phyloP scores from a whole-genome alignment of 108 stramenopile species.

The Skeletonema potamos region DNA sequence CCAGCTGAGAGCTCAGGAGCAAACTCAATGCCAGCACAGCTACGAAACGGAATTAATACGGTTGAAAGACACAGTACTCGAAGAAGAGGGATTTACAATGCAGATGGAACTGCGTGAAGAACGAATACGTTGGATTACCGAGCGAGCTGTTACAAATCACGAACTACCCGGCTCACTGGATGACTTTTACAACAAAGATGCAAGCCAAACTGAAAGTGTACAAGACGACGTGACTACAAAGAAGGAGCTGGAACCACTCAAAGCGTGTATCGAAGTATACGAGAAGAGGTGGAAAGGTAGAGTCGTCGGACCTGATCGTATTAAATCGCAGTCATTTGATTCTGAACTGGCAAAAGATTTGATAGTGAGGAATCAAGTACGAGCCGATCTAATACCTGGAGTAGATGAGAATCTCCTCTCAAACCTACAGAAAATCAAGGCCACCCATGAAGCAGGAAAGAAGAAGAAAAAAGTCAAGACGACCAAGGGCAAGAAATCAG shows the following conservation, averaged over 20 bases:
- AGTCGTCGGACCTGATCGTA: constrained; percentile 64
- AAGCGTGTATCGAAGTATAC: constrained; percentile 39
- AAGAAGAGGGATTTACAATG: constrained; percentile 84
- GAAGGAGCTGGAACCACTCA: constrained; percentile 46
- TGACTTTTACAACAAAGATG: constrained; percentile 53
- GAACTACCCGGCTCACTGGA: constrained; percentile 65
- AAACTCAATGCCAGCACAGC: constrained; percentile 66
- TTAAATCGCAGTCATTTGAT: constrained; percentile 68
- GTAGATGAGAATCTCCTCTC: constrained; percentile 78
- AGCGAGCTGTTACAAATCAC: constrained; percentile 51
- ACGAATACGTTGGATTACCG: constrained; percentile 77
- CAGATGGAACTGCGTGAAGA: constrained; percentile 69
- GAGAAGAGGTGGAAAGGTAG: constrained; percentile 64
- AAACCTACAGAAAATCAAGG: constrained; percentile 74
- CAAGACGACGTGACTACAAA: neutral
- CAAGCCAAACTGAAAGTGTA: constrained; percentile 16
- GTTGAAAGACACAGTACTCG: constrained; percentile 66
- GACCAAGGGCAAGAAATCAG: constrained; percentile 31
- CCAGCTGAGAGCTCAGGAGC: constrained; percentile 70
- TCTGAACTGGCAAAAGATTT: constrained; percentile 63
- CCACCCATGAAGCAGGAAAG: constrained; percentile 40
- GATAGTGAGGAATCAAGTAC: constrained; percentile 66
- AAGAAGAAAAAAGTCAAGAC: constrained; percentile 56
- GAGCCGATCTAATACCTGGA: constrained; percentile 47
- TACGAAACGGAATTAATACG: constrained; percentile 69